Base-by-base conservation (phyloP, 371 early-diverging fungal genomes). In the Circinella minor region DNA sequence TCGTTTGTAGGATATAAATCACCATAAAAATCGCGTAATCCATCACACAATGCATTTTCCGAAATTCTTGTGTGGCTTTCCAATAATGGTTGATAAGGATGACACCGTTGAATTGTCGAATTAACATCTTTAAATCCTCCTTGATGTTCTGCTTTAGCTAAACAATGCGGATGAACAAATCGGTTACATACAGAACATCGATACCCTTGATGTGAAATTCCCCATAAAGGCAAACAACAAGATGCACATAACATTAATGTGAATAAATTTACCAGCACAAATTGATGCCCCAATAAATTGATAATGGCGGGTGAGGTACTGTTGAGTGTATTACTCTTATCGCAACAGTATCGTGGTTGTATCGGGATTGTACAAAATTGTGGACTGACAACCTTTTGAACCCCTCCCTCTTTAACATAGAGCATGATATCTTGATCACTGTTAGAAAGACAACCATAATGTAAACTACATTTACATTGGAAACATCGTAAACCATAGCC, bases 161-260 rank as follows among this genome's bases (percentile, higher is more conserved):
- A 67, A 66, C 89, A 89, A 17, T 78, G 74, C 11, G 76, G 63
- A 66, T 89, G 89, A 61, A 87, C 74, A 69, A 89, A 78, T 18
- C 84, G 84, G 43, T 77, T 74, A 43, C 89, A 89, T 5, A 68
- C 77, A 5, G 71, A 73, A 66, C 89, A 89, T 0, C 80, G 77
- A 64, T 88, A 89, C 0, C 80, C 86, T 65, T 89, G 89, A 37
- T 83, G 77, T 8, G 80, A 82, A 7, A 84, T 74, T 15, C 88
- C 89, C 87, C 89, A 89, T 3, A 89, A 65, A 3, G 89, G 89
- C 37, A 80, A 61, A 39, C 76, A 75, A 63, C 89, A 89, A 14
- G 77, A 79, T 0, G 78, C 74, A 54, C 89, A 89, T 0, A 86
- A 77, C n/a, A 82, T 75, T 3, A 87, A 65, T 1, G 89, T 87